Evolutionary conservation across 345 rosid genomes (phyloP).

Genomic region (Syzygium grande): DNA sequence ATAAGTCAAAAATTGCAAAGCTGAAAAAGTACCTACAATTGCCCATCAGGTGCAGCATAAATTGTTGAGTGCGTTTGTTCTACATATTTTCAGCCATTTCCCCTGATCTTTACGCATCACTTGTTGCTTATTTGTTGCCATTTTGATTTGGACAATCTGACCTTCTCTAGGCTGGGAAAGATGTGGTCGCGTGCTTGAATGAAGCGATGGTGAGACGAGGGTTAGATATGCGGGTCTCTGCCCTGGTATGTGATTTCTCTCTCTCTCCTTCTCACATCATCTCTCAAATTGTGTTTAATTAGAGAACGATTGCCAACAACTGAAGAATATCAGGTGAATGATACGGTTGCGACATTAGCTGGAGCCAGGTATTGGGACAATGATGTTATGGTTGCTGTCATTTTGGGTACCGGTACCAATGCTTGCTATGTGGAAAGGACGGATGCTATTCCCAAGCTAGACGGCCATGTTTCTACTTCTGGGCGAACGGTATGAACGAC

Average conservation of each 20-base stretch:
- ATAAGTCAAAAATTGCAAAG: background rate
- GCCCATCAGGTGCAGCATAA: background rate
- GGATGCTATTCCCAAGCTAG: slow-evolving; percentile 57
- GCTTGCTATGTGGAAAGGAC: slow-evolving; percentile 82
- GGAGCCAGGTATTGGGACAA: slow-evolving; percentile 81
- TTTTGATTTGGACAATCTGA: background rate
- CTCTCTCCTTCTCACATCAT: background rate
- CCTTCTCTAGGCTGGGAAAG: slow-evolving; percentile 52
- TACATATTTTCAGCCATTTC: background rate
- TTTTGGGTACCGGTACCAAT: slow-evolving; percentile 88
- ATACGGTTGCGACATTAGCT: slow-evolving; percentile 71
- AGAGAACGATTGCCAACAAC: background rate
- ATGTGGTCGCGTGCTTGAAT: slow-evolving; percentile 76
- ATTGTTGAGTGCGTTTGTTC: background rate
- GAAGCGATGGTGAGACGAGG: slow-evolving; percentile 68
- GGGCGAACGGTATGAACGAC: slow-evolving; percentile 38
- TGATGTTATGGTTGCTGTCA: slow-evolving; percentile 84
- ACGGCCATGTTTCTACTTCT: slow-evolving; percentile 20
- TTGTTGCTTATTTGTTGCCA: background rate
- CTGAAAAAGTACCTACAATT: background rate
- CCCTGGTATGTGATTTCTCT: slow-evolving; percentile 37
- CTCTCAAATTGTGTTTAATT: background rate
- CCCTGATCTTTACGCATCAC: background rate
- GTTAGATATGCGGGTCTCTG: slow-evolving; percentile 71
- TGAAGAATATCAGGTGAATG: slow-evolving; percentile 49